Evolutionary conservation across 31 red algal species (phyloP).

Genomic region (Bonnemaisonia californica): DNA sequence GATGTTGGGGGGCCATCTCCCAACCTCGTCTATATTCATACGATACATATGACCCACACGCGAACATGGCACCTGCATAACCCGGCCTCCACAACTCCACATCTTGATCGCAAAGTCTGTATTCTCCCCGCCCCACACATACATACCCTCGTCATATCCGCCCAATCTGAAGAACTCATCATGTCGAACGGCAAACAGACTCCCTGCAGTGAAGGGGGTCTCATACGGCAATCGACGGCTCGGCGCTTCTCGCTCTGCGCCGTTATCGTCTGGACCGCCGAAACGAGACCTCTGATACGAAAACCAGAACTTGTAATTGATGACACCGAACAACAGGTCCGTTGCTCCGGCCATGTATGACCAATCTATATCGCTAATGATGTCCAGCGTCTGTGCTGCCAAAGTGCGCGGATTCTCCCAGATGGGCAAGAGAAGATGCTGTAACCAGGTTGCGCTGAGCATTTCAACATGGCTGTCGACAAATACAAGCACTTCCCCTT

Average conservation of each 20-base stretch:
- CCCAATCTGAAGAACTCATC: slow-evolving; percentile 62
- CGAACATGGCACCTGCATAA: slow-evolving; percentile 79
- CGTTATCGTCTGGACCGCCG: slow-evolving; percentile 30
- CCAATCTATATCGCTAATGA: slow-evolving; percentile 71
- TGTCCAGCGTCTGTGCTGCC: slow-evolving; percentile 71
- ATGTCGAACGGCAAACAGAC: slow-evolving; percentile 59
- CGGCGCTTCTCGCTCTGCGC: slow-evolving; percentile 45
- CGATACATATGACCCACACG: slow-evolving; percentile 81
- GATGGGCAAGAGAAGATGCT: slow-evolving; percentile 68
- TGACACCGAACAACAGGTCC: slow-evolving; percentile 71
- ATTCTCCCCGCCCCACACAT: slow-evolving; percentile 83
- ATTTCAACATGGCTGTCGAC: slow-evolving; percentile 77
- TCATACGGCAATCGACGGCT: slow-evolving; percentile 64
- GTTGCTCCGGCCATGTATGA: slow-evolving; percentile 54
- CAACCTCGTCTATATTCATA: slow-evolving; percentile 51
- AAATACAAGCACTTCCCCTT: slow-evolving; percentile 71
- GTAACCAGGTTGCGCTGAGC: slow-evolving; percentile 70
- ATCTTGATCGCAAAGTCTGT: slow-evolving; percentile 75
- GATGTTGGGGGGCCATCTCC: slow-evolving; percentile 61
- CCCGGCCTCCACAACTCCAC: slow-evolving; percentile 64
- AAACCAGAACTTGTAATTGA: slow-evolving; percentile 74
- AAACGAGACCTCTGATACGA: slow-evolving; percentile 69
- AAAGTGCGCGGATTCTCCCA: slow-evolving; percentile 57
- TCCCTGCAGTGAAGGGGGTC: slow-evolving; percentile 68
- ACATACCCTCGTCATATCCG: slow-evolving; percentile 78